Percentiles rank a stretch among this genome's conserved stretches.
These are phyloP conservation scores for Sordariomycetes sp. DNA, from an alignment of 2,329 filamentous ascomycete genomes.

Conservation along the genomic window DNA sequence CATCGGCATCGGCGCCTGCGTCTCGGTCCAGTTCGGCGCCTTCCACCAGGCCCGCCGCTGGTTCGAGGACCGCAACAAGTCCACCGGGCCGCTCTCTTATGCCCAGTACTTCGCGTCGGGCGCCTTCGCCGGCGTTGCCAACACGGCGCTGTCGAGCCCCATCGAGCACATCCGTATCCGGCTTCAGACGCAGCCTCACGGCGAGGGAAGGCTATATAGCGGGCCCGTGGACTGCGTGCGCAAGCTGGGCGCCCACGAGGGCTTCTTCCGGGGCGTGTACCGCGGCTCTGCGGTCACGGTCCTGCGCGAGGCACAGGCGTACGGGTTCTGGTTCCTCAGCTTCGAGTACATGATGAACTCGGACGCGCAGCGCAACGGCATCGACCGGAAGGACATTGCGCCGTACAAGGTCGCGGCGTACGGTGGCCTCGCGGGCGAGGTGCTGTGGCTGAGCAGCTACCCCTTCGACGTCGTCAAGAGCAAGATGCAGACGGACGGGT, in stretches of 20 bases:
- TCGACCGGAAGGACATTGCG: conserved; percentile 66
- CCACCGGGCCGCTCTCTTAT: conserved; percentile 51
- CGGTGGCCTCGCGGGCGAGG: conserved; percentile 86
- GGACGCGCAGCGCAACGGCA: conserved; percentile 65
- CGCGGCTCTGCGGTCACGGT: conserved; percentile 79
- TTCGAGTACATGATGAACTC: conserved; percentile 96
- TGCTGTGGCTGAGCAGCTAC: conserved; percentile 85
- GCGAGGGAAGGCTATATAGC: conserved; percentile 59
- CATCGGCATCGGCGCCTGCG: conserved; percentile 91
- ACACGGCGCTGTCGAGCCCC: conserved; percentile 75
- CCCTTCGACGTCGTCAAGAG: conserved; percentile 97
- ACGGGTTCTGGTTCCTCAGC: conserved; percentile 87
- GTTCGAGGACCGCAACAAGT: conserved; percentile 66
- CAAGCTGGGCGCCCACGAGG: conserved; percentile 57
- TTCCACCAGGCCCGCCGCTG: conserved; percentile 86
- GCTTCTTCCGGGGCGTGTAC: conserved; percentile 64
- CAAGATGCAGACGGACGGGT: conserved; percentile 98
- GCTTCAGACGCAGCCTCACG: conserved; percentile 91
- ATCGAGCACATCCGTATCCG: conserved; percentile 97
- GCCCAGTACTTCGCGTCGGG: conserved; percentile 81
- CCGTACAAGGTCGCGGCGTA: conserved; percentile 82
- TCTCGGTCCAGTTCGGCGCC: conserved; percentile 95
- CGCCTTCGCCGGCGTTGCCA: conserved; percentile 84
- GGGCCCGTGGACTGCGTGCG: conserved; percentile 85
- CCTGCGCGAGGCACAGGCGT: conserved; percentile 81